These are phyloP conservation scores for Claviceps sorghi DNA, from an alignment of 2,329 filamentous ascomycete species.

Conservation along the genomic window DNA sequence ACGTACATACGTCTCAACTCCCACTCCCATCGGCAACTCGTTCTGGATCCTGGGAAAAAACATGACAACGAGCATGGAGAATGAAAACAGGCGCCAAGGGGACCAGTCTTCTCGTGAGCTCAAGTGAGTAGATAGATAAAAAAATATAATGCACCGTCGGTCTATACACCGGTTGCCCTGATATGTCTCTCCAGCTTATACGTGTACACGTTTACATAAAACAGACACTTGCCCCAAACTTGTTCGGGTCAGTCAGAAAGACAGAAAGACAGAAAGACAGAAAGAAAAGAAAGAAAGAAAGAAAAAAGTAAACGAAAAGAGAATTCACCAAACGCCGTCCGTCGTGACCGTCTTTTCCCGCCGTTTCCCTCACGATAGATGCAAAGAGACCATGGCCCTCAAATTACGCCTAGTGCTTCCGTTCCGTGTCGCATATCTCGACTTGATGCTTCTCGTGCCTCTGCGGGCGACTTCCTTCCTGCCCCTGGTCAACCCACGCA, in stretches of 20 bases:
- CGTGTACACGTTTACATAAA: neutral
- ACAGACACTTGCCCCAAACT: neutral
- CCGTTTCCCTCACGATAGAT: neutral
- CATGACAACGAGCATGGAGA: too few relatives aligned
- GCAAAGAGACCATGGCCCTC: neutral
- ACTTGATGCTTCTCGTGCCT: neutral
- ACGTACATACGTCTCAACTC: too few relatives aligned
- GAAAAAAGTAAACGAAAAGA: too few relatives aligned
- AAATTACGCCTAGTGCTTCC: neutral
- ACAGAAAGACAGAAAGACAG: neutral
- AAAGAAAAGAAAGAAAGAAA: neutral
- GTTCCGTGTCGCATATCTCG: too few relatives aligned
- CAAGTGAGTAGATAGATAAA: neutral
- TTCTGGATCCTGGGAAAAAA: too few relatives aligned
- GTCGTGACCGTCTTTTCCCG: neutral
- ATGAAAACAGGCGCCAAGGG: too few relatives aligned
- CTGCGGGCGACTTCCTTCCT: neutral
- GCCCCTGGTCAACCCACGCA: constrained; percentile 28
- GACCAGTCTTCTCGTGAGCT: too few relatives aligned
- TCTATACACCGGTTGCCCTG: constrained; percentile 2
- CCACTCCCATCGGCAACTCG: too few relatives aligned
- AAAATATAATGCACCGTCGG: neutral
- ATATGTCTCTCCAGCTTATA: neutral
- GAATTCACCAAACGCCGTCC: neutral
- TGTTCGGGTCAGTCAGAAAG: neutral